Base-by-base conservation (phyloP, 2,329 filamentous ascomycete genomes). In the Penicillium brasilianum region DNA sequence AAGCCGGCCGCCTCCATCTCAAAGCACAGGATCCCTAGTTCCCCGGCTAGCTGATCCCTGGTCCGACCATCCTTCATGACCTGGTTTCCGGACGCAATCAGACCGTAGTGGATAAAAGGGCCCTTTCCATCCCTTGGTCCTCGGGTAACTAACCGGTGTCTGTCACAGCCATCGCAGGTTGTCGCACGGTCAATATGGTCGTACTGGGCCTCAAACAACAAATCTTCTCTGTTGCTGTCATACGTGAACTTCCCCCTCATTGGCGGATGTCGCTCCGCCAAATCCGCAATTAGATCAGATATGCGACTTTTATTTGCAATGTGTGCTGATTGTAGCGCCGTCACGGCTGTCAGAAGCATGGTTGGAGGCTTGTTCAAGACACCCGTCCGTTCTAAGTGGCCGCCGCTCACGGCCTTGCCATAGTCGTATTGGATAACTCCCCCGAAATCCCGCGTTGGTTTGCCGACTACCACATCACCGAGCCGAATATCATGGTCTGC, bases 381-480 rank as follows among this genome's bases (percentile, higher is more conserved):
- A 5, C 44, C 44, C 22, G 44, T 49, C 14, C 22, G 44, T 49
- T 49, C 44, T 13, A 49, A 49, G 44, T 30, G 44, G 22, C 44
- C 44, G 28, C 44, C 44, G 9, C 22, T 30, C 22, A 49, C 44
- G 28, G 57, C 43, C 54, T 71, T 72, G 9, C 72, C 71, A 63
- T 66, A 68, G 57, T 75, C 67, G 58, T 72, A 74, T 60, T 71
- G 68, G 16, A 74, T 58, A 2, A 75, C 69, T 20, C 70, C 73
- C 28, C 69, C 59, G 10, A 60, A 46, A 6, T 51, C 58, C 14
- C 63, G 50, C 7, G 50, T 67, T 55, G 67, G 62, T 18, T 39
- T 32, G 41, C 71, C 70, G 28, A 73, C 66, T 18, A 73, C 66
- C 50, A 75, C 61, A 60, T 76, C 72, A 1, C 72, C 72, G 1